Percentiles rank a stretch among this genome's conserved stretches.
phyloP scores from a whole-genome alignment of 2,329 filamentous ascomycete genomes.

The Monascus ruber region DNA sequence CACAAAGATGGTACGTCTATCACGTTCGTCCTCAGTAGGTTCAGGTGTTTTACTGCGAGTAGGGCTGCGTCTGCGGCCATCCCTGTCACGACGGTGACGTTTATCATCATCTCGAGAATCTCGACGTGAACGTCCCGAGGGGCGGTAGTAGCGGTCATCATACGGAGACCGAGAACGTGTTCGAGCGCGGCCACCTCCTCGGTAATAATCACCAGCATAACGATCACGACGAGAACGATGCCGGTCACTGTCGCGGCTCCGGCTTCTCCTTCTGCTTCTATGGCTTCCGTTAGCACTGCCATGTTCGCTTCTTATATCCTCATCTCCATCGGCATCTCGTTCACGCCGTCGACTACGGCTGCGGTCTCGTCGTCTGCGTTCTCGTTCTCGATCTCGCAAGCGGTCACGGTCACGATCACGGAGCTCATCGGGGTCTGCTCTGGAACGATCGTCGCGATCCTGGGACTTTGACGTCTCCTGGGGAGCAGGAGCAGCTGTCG shows the following conservation, averaged over 20 bases:
- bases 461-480: conserved; percentile 32
- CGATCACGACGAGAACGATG: conserved; percentile 63
- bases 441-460: conserved; percentile 48
- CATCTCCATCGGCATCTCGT: conserved; percentile 45
- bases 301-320: conserved; percentile 57
- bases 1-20: conserved; percentile 93
- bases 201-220: conserved; percentile 61
- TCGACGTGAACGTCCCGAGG: conserved; percentile 38
- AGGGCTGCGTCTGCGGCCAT: conserved; percentile 33
- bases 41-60: conserved; percentile 45
- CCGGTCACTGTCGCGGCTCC: conserved; percentile 64
- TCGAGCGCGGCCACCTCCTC: conserved; percentile 51
- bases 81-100: conserved; percentile 42
- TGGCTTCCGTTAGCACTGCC: conserved; percentile 58
- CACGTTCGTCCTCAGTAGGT: conserved; percentile 87
- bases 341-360: conserved; percentile 43
- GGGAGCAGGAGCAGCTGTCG: conserved; percentile 52
- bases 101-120: conserved; percentile 37
- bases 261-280: conserved; percentile 70
- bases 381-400: conserved; percentile 40
- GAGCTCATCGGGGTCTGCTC: conserved; percentile 44
- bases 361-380: conserved; percentile 49
- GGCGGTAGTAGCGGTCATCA: conserved; percentile 46
- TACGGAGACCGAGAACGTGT: conserved; percentile 63
- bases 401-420: conserved; percentile 40